Evolutionary conservation across 2,329 filamentous ascomycete species (phyloP).

Genomic region (Sporothrix brunneoviolacea): DNA sequence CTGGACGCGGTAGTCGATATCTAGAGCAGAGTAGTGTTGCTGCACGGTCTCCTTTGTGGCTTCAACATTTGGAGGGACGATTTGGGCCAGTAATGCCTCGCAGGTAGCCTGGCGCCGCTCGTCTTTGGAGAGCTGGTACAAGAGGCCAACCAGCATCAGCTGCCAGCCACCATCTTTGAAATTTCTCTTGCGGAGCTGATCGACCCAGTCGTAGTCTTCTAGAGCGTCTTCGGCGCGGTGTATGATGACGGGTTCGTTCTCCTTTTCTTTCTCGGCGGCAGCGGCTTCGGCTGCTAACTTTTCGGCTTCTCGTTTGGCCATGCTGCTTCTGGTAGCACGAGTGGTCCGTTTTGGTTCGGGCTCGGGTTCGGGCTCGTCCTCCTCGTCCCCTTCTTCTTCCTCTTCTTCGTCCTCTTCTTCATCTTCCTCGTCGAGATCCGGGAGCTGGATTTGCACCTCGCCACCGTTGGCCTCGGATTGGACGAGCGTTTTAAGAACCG

Average conservation of each 20-base stretch:
- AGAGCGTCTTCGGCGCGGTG: constrained; percentile 74
- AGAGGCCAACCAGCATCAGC: constrained; percentile 75
- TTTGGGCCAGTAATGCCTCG: constrained; percentile 69
- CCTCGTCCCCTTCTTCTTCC: constrained; percentile 48
- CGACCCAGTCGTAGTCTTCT: constrained; percentile 72
- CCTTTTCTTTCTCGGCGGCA: constrained; percentile 45
- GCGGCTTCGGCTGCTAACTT: constrained; percentile 55
- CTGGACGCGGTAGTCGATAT: constrained; percentile 75
- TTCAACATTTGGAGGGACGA: constrained; percentile 73
- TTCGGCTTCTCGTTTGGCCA: constrained; percentile 74
- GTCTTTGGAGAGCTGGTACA: constrained; percentile 77
- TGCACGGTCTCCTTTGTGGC: constrained; percentile 69
- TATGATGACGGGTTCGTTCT: constrained; percentile 42
- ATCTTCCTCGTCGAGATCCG: constrained; percentile 65
- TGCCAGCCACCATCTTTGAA: constrained; percentile 90
- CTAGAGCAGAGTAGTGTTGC: constrained; percentile 64
- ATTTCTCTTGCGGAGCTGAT: constrained; percentile 73
- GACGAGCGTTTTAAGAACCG: constrained; percentile 80
- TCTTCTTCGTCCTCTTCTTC: constrained; percentile 59
- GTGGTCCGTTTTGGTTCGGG: constrained; percentile 60
- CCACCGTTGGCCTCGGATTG: constrained; percentile 68
- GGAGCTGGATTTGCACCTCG: constrained; percentile 70
- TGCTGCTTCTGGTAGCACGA: constrained; percentile 76
- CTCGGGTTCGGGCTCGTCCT: constrained; percentile 52
- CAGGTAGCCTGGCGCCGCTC: constrained; percentile 64